A percentile compares a stretch with the other conserved stretches of the same genome.
Evolutionary conservation across 2,329 filamentous ascomycete genomes (phyloP).

Genomic region (Verticillium zaregamsianum): DNA sequence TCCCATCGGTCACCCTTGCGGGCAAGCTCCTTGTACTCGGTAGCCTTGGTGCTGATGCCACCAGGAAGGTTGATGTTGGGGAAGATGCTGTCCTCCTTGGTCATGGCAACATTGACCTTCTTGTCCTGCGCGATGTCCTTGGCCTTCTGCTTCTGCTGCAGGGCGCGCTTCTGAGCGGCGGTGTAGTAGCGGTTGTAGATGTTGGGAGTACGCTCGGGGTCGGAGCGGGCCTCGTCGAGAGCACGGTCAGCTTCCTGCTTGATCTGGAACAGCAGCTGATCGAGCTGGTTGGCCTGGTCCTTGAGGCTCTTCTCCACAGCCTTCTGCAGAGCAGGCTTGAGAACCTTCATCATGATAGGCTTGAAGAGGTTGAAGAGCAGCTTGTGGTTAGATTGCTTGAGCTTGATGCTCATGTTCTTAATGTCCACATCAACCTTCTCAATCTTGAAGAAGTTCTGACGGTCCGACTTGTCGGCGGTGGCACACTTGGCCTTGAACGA

Average conservation of each 20-base stretch:
- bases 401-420: slow-evolving; percentile 77
- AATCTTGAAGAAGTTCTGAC: slow-evolving; percentile 87
- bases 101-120: slow-evolving; percentile 78
- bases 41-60: slow-evolving; percentile 89
- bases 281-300: slow-evolving; percentile 72
- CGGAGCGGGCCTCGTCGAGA: slow-evolving; percentile 57
- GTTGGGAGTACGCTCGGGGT: slow-evolving; percentile 72
- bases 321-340: slow-evolving; percentile 82
- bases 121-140: slow-evolving; percentile 57
- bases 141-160: slow-evolving; percentile 75
- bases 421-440: slow-evolving; percentile 83
- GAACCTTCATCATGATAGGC: slow-evolving; percentile 76
- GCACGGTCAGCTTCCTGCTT: slow-evolving; percentile 79
- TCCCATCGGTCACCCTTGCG: slow-evolving; percentile 90
- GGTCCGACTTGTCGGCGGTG: slow-evolving; percentile 70
- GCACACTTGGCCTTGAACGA: slow-evolving; percentile 89
- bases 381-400: slow-evolving; percentile 96
- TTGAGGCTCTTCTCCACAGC: slow-evolving; percentile 85
- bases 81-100: slow-evolving; percentile 86
- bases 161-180: slow-evolving; percentile 68
- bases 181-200: slow-evolving; percentile 81
- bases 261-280: slow-evolving; percentile 68
- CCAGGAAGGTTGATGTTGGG: slow-evolving; percentile 79
- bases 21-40: slow-evolving; percentile 86
- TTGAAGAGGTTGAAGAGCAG: slow-evolving; percentile 82